These are phyloP conservation scores for Ceratocystis lukuohia DNA, from an alignment of 2,329 filamentous ascomycete genomes.

Conservation along the genomic window DNA sequence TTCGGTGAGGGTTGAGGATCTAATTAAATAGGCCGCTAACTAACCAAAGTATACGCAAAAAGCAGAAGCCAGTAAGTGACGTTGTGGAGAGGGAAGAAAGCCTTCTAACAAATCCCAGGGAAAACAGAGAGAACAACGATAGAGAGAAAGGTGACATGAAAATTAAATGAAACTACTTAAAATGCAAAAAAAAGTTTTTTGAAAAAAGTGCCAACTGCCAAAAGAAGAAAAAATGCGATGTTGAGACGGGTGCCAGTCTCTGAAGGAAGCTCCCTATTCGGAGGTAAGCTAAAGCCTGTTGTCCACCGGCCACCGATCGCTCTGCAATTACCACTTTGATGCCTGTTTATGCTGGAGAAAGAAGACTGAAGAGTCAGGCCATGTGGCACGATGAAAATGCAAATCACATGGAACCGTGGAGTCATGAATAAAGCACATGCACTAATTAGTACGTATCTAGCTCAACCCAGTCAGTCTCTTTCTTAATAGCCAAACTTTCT, in stretches of 20 bases:
- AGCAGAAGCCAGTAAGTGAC: conserved; percentile 8
- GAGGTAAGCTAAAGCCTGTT: not conserved
- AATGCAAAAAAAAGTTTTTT: not conserved
- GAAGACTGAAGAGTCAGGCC: too few relatives aligned
- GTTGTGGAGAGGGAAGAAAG: conserved; percentile 8
- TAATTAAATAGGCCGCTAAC: conserved; percentile 10
- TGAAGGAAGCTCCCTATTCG: not conserved
- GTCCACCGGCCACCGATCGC: too few relatives aligned
- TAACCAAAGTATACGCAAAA: not conserved
- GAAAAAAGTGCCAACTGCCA: not conserved
- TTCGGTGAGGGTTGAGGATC: conserved; percentile 11
- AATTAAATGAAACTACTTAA: not conserved
- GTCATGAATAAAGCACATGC: too few relatives aligned
- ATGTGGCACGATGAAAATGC: too few relatives aligned
- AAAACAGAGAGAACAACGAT: not conserved
- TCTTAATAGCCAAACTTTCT: too few relatives aligned
- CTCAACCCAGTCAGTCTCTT: too few relatives aligned
- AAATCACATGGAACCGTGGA: too few relatives aligned
- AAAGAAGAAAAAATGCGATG: not conserved
- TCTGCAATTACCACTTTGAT: too few relatives aligned
- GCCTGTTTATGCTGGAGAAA: too few relatives aligned
- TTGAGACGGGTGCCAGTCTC: not conserved
- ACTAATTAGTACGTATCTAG: too few relatives aligned
- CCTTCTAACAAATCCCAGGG: not conserved
- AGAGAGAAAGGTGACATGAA: not conserved